Conservation (phyloP, 331 rosid genomes). For the Malus hybrid region DNA sequence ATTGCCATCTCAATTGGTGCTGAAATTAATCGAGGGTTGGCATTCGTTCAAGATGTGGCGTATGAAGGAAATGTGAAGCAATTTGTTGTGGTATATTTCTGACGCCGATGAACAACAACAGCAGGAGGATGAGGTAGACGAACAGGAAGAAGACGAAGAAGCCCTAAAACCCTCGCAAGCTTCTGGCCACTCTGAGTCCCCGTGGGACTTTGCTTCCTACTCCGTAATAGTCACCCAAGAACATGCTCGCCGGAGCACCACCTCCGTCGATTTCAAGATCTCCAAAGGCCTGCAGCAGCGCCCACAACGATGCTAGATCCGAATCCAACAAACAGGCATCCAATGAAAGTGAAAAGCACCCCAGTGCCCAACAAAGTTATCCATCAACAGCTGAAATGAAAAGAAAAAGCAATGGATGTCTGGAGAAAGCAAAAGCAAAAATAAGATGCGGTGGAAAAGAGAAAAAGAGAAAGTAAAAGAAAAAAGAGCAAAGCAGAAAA, state of each 20-base stretch:
- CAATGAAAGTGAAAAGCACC: no score
- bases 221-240: conserved; percentile 53
- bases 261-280: conserved; percentile 73
- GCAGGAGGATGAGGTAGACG: not conserved
- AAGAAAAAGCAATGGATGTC: no score
- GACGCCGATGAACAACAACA: conserved; percentile 12
- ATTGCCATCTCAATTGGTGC: conserved; percentile 41
- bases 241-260: conserved; percentile 40
- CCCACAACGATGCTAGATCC: conserved; percentile 15
- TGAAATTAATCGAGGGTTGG: conserved; percentile 60
- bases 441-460: no score
- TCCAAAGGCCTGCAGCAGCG: conserved; percentile 43
- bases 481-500: no score
- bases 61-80: conserved; percentile 73
- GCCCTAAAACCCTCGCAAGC: conserved; percentile 19
- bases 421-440: no score
- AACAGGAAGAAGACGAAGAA: conserved; percentile 15
- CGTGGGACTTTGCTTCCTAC: conserved; percentile 86
- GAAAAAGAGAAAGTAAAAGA: no score
- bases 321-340: conserved; percentile 55
- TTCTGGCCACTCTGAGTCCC: conserved; percentile 50
- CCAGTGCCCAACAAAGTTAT: no score
- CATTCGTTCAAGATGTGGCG: conserved; percentile 69
- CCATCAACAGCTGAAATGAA: no score
- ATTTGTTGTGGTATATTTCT: conserved; percentile 45